Conservation (phyloP, 495 filamentous ascomycete species). For the Daldinia vernicosa region DNA sequence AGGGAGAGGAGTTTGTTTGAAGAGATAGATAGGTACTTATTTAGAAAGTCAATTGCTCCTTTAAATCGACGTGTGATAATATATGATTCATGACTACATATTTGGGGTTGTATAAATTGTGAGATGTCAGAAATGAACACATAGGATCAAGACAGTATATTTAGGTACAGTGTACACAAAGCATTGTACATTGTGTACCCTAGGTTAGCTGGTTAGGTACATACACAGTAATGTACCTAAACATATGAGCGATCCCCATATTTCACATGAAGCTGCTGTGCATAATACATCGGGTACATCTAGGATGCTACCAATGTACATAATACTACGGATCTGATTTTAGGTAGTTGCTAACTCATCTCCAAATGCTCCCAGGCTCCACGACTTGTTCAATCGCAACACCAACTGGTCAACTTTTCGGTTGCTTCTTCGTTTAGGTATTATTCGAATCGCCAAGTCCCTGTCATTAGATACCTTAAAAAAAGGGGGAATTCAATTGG, state of each 20-base stretch:
- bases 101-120: not conserved
- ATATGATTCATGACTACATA: not conserved
- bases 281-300: no score
- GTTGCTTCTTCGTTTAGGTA: conserved; percentile 9
- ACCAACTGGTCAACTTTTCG: conserved; percentile 2
- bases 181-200: not conserved
- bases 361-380: not conserved
- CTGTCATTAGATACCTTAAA: not conserved
- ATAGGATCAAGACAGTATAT: not conserved
- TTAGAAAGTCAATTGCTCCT: not conserved
- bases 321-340: conserved; percentile 11
- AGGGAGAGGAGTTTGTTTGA: not conserved
- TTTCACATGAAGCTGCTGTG: conserved; percentile 27
- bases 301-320: not conserved
- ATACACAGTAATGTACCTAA: not conserved
- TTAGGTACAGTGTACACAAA: conserved; percentile 1
- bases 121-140: conserved; percentile 1
- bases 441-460: conserved; percentile 22
- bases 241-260: not conserved
- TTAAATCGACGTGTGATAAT: not conserved
- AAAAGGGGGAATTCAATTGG: not conserved
- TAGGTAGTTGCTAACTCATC: conserved; percentile 20
- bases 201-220: no score
- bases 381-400: conserved; percentile 6
- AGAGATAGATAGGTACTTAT: not conserved